phyloP scores from a whole-genome alignment of 306 rosid species.

The Vigna trinervia region DNA sequence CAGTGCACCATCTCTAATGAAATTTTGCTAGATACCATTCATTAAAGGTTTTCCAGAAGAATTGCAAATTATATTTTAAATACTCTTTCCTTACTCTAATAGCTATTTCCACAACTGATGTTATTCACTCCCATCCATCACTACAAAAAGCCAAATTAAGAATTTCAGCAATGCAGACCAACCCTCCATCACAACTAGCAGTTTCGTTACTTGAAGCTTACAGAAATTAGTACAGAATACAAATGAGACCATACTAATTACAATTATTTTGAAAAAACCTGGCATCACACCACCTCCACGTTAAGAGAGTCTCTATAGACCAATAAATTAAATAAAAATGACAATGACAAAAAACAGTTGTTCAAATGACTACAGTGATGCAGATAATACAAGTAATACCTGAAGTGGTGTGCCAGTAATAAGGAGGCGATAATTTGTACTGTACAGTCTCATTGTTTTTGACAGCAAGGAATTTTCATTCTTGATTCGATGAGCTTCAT shows the following conservation, averaged over 20 bases:
- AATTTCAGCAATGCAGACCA: constrained; percentile 25
- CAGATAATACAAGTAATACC: constrained; percentile 55
- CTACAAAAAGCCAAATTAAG: neutral
- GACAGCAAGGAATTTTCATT: constrained; percentile 96
- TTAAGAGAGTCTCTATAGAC: neutral
- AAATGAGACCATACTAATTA: constrained; percentile 11
- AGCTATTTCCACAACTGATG: neutral
- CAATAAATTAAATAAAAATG: constrained; percentile 8
- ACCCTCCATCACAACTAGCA: constrained; percentile 30
- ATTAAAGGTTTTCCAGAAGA: constrained; percentile 1
- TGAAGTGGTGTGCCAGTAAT: constrained; percentile 99
- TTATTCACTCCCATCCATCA: constrained; percentile 1
- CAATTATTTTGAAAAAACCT: constrained; percentile 1
- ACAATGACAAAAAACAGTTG: neutral
- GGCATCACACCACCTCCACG: constrained; percentile 14
- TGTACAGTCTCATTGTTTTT: constrained; percentile 94
- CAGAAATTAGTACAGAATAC: constrained; percentile 1
- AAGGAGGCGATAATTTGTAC: constrained; percentile 90
- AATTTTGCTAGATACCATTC: neutral
- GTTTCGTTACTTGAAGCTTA: constrained; percentile 18
- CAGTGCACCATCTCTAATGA: constrained; percentile 4
- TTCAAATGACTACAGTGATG: neutral
- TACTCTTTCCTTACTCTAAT: constrained; percentile 5
- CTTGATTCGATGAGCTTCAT: constrained; percentile 99
- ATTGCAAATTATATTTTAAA: neutral